Evolutionary conservation across 1,284 basidiomycete species (phyloP), one percentile per base, ranked within the genome.

Genomic region (Pseudozyma thailandica): DNA sequence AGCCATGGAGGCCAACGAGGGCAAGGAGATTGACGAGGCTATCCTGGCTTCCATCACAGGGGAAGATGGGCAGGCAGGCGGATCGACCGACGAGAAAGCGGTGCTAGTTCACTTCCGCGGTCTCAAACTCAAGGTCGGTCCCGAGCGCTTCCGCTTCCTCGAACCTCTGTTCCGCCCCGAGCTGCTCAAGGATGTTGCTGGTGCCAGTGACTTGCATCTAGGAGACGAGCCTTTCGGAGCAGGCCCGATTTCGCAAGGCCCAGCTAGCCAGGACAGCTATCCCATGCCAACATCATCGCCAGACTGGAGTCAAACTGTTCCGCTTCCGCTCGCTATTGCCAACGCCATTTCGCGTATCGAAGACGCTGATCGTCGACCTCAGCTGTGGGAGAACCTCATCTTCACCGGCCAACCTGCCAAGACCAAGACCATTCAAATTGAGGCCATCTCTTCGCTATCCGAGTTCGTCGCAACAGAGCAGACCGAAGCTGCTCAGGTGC

Each of bases 1-100:
- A 74, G 90, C 90, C 1, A 91, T 93, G 63, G 91, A 92, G 80
- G 88, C 89, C 18, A 58, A 55, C 13, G 51, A 56, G 21, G 60
- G 50, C 13, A 59, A 63, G 15, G 70, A 63, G 47, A 50, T 62
- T 28, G 71, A 73, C 42, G 64, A 69, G 21, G 50, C 51, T 27
- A 53, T 73, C 33, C 51, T 71, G 31, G 61, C 74, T 42, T 59
- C 71, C 46, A 72, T 73, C 56, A 60, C 60, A 18, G 53, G 63
- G 35, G 57, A 62, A 26, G 62, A 75, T 26, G 71, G 71, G n/a
- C 58, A 71, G 27, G 53, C 64, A 7, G 65, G 68, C 39, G 66
- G 64, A 46, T 59, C 65, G n/a, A 71, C 69, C 20, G 63, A 75
- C 28, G 52, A 64, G 1, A 68, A 73, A 37, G 58, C 66, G 0